phyloP scores from a whole-genome alignment of 169 alveolate species.

The Plasmodium chabaudi region DNA sequence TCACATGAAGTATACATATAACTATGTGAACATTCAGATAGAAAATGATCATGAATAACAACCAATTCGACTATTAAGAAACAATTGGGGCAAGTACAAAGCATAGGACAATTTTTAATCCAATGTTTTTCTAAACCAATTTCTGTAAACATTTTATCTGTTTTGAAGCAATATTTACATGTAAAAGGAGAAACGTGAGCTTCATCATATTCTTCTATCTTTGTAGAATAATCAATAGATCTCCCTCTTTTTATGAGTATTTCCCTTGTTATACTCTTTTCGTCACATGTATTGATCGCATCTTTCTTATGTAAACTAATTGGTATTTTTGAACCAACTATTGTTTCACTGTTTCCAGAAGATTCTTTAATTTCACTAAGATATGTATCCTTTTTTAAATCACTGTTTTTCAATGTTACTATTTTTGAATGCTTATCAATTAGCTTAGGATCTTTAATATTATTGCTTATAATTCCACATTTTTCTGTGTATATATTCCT shows the following conservation, averaged over 20 bases:
- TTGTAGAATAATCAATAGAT: constrained; percentile 41
- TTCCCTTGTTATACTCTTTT: constrained; percentile 16
- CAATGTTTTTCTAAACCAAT: constrained; percentile 76
- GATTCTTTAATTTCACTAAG: constrained; percentile 35
- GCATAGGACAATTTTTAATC: constrained; percentile 76
- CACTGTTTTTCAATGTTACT: constrained; percentile 18
- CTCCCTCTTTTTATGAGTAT: constrained; percentile 8
- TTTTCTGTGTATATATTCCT: constrained; percentile 24
- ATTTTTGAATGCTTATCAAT: constrained; percentile 25
- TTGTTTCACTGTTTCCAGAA: constrained; percentile 5
- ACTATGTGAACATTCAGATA: constrained; percentile 76
- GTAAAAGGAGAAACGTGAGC: constrained; percentile 46
- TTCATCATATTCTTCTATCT: constrained; percentile 46
- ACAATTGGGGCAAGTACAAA: constrained; percentile 75
- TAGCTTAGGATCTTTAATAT: constrained; percentile 11
- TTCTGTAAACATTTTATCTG: constrained; percentile 72
- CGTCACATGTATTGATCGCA: background rate
- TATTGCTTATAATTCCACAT: constrained; percentile 26
- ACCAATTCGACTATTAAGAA: constrained; percentile 73
- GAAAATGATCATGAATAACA: constrained; percentile 73
- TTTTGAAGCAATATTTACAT: constrained; percentile 71
- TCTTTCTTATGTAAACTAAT: constrained; percentile 31
- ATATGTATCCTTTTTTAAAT: constrained; percentile 48
- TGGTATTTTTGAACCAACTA: background rate
- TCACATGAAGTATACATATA: constrained; percentile 70